Evolutionary conservation across 257 asterid species (phyloP).

Genomic region (Marsdenia floribunda): DNA sequence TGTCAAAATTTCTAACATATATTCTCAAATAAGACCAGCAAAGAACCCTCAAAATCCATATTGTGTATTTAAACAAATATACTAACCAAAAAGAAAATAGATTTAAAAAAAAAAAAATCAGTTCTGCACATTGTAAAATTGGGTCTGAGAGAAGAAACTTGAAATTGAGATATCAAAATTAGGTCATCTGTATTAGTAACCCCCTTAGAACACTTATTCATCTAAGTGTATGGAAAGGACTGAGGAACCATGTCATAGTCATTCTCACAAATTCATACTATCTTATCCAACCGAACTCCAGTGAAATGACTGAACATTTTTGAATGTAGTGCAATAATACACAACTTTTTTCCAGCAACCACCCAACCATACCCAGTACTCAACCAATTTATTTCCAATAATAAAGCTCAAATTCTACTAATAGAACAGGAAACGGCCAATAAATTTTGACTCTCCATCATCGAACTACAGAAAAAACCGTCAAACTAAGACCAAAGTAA

Average conservation of each 20-base stretch:
- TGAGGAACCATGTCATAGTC: background rate
- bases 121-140: background rate
- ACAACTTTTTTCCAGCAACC: background rate
- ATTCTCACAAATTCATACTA: no score
- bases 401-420: background rate
- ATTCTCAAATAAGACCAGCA: conserved; percentile 1
- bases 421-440: background rate
- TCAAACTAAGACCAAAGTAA: background rate
- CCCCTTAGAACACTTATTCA: background rate
- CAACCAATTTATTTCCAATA: background rate
- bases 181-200: background rate
- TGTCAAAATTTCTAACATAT: background rate
- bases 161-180: background rate
- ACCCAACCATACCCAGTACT: background rate
- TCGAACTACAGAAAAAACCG: background rate
- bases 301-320: no score
- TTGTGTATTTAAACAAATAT: background rate
- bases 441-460: background rate
- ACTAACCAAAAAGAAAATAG: background rate
- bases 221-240: background rate
- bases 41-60: background rate
- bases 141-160: background rate
- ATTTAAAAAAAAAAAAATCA: background rate
- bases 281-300: background rate
- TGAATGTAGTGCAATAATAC: no score